Evolutionary conservation across 805 yeast species (phyloP).

Genomic region (Ogataea pilisensis): DNA sequence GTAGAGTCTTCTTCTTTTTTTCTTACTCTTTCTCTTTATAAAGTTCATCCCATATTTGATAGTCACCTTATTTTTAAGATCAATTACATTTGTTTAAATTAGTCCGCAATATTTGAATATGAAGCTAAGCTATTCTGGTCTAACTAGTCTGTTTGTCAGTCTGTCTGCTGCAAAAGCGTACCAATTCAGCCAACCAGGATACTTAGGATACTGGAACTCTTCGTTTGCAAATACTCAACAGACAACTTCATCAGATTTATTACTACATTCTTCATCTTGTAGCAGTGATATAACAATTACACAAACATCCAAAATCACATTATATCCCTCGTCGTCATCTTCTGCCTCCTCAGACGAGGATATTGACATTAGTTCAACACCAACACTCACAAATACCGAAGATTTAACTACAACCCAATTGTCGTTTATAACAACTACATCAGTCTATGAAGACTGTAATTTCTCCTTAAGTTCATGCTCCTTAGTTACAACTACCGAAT

Average conservation of each 20-base stretch:
- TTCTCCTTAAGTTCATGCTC: constrained; percentile 19
- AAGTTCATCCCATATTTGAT: not conserved
- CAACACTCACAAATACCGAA: constrained; percentile 13
- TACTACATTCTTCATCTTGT: constrained; percentile 6
- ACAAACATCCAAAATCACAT: constrained; percentile 11
- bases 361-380: constrained; percentile 15
- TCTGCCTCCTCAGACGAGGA: constrained; percentile 6
- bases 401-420: constrained; percentile 10
- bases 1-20: too few species aligned
- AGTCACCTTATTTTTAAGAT: too few species aligned
- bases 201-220: constrained; percentile 18
- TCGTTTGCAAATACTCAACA: constrained; percentile 4
- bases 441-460: constrained; percentile 17
- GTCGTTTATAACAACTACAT: constrained; percentile 19
- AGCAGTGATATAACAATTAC: constrained; percentile 19
- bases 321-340: constrained; percentile 5
- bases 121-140: constrained; percentile 7
- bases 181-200: constrained; percentile 6
- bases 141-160: constrained; percentile 5
- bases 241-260: not conserved
- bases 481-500: constrained; percentile 19
- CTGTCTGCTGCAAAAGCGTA: constrained; percentile 7
- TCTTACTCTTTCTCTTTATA: not conserved
- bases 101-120: too few species aligned
- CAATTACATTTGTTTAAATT: too few species aligned